Percentiles rank a stretch among this genome's conserved stretches.
Evolutionary conservation across 2,329 filamentous ascomycete genomes (phyloP).

Genomic region (Aspergillus piperis): DNA sequence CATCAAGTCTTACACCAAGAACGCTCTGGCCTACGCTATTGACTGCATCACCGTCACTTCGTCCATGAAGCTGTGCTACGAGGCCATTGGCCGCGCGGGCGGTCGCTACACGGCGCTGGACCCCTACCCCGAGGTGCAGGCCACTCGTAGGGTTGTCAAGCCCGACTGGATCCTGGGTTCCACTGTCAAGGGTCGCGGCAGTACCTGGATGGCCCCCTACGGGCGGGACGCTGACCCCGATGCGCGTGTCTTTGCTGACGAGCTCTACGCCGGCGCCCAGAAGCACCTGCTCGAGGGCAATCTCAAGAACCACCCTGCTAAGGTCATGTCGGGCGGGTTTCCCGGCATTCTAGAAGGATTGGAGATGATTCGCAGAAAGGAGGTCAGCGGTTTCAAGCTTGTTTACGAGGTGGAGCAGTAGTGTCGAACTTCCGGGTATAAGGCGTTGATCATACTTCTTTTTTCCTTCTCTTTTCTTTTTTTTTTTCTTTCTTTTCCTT

Average conservation of each 20-base stretch:
- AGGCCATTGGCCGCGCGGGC: conserved; percentile 35
- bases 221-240: not conserved
- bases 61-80: conserved; percentile 34
- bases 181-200: not conserved
- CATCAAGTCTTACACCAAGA: conserved; percentile 41
- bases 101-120: conserved; percentile 25
- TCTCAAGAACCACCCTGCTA: not conserved
- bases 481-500: no score
- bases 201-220: conserved; percentile 7
- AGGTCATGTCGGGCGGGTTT: not conserved
- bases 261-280: not conserved
- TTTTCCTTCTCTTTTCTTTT: no score
- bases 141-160: conserved; percentile 3
- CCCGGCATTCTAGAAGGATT: not conserved
- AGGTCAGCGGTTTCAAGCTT: not conserved
- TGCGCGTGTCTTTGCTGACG: not conserved
- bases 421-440: no score
- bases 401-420: not conserved
- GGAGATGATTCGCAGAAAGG: not conserved
- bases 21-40: conserved; percentile 40
- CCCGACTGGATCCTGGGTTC: conserved; percentile 7
- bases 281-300: not conserved
- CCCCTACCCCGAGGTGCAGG: conserved; percentile 2
- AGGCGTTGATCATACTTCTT: no score
- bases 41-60: conserved; percentile 45